Percentiles rank a stretch among this genome's conserved stretches.
Evolutionary conservation across 345 rosid species (phyloP).

Genomic region (Xanthoceras sorbifolium): DNA sequence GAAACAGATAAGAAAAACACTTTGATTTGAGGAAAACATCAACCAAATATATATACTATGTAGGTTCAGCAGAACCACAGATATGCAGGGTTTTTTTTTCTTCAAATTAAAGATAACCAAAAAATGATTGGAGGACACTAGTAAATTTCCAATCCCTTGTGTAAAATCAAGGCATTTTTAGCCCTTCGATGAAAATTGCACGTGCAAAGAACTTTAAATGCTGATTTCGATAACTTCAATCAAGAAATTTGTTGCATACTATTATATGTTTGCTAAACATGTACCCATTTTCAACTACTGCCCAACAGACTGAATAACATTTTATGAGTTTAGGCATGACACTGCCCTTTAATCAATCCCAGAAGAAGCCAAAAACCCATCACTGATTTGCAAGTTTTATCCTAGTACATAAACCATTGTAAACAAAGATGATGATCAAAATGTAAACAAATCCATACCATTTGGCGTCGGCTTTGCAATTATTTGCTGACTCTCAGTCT

Average conservation of each 20-base stretch:
- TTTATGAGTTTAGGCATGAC: too few relatives aligned
- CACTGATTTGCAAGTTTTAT: neutral
- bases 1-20: constrained; percentile 7
- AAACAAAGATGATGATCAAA: neutral
- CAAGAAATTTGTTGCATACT: neutral
- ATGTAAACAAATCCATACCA: constrained; percentile 35
- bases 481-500: constrained; percentile 56
- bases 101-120: neutral
- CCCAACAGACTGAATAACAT: neutral
- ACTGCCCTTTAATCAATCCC: too few relatives aligned
- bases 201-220: neutral
- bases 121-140: neutral
- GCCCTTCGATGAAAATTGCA: neutral
- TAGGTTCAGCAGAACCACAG: neutral
- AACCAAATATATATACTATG: neutral
- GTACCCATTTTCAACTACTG: neutral
- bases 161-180: neutral
- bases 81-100: neutral
- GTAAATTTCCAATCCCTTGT: neutral
- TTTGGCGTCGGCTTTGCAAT: constrained; percentile 77
- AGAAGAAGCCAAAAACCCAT: neutral
- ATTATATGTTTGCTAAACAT: neutral
- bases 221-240: neutral
- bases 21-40: neutral
- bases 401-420: neutral